Evolutionary conservation across 2,329 filamentous ascomycete species (phyloP).

Genomic region (Neopestalotiopsis sp.): DNA sequence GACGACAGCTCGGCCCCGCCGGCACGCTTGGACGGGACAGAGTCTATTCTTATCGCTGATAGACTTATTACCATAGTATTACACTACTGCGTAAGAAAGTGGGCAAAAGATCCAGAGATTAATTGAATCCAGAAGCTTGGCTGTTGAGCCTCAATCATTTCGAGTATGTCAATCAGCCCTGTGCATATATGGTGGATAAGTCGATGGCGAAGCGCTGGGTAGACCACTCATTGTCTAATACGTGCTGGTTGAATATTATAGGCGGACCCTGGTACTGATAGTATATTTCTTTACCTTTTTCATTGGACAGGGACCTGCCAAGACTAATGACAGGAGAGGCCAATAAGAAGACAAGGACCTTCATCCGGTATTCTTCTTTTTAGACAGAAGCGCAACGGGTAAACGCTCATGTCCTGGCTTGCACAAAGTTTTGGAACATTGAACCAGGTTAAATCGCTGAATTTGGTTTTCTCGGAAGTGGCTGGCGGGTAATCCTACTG

Average conservation of each 20-base stretch:
- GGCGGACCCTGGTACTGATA: neutral
- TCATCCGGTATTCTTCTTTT: neutral
- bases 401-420: neutral
- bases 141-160: neutral
- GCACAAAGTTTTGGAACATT: neutral
- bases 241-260: neutral
- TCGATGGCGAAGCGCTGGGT: neutral
- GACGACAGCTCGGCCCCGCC: neutral
- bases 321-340: neutral
- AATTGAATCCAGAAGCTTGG: neutral
- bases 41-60: conserved; percentile 1
- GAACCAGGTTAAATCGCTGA: neutral
- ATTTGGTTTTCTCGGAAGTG: neutral
- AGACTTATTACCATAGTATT: neutral
- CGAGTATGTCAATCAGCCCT: neutral
- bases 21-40: neutral
- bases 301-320: neutral
- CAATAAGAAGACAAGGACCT: neutral
- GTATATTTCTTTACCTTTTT: neutral
- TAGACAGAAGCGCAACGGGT: neutral
- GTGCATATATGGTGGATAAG: neutral
- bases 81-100: neutral
- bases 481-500: neutral
- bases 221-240: neutral
- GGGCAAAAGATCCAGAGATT: neutral